Percentiles rank a stretch among this genome's conserved stretches.
Evolutionary conservation across 331 rosid species (phyloP).

Genomic region (Malus hybrid): DNA sequence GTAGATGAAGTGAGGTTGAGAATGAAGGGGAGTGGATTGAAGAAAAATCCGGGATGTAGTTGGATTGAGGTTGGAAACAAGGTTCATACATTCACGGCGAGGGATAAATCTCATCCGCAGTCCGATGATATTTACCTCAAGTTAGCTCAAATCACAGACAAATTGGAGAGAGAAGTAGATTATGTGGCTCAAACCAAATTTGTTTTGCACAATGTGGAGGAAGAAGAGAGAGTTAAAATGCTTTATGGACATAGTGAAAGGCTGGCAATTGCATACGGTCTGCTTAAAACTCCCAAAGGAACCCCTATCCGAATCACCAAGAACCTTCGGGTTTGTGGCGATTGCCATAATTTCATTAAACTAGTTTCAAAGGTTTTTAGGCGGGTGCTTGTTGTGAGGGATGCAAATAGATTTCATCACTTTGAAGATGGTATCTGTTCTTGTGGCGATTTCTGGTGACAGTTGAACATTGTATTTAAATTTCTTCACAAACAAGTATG

Average conservation of each 20-base stretch:
- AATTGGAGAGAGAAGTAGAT: conserved; percentile 39
- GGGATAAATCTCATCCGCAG: conserved; percentile 69
- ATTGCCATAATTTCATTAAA: conserved; percentile 70
- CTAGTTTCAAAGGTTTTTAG: conserved; percentile 48
- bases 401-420: conserved; percentile 76
- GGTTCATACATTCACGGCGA: conserved; percentile 55
- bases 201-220: conserved; percentile 61
- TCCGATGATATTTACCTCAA: conserved; percentile 39
- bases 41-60: conserved; percentile 80
- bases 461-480: neutral
- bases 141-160: conserved; percentile 44
- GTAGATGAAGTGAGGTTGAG: conserved; percentile 60
- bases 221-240: conserved; percentile 53
- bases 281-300: conserved; percentile 41
- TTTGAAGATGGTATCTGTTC: conserved; percentile 61
- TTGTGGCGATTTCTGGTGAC: conserved; percentile 81
- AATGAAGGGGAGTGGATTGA: conserved; percentile 63
- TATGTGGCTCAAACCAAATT: conserved; percentile 56
- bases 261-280: conserved; percentile 65
- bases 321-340: conserved; percentile 67
- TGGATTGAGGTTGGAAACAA: conserved; percentile 64
- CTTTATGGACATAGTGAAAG: conserved; percentile 75
- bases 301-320: conserved; percentile 47
- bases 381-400: conserved; percentile 56
- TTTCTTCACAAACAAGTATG: neutral